phyloP scores from a whole-genome alignment of 148 eudicot genomes.

The Vaccinium darrowii region DNA sequence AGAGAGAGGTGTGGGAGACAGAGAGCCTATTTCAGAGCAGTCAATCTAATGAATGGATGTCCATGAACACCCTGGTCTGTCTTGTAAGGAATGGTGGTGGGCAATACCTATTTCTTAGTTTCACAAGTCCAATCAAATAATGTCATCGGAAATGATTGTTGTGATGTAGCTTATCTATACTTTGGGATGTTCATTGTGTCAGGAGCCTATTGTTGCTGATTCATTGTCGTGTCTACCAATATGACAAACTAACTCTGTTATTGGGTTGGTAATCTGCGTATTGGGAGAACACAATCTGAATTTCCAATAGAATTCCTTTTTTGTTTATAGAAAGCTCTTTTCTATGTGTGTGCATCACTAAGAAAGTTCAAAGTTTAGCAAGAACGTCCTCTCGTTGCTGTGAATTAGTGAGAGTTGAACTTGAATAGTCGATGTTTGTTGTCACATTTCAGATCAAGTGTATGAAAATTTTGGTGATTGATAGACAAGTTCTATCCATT shows the following conservation, averaged over 20 bases:
- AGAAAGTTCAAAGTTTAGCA: not conserved
- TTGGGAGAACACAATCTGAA: too few relatives aligned
- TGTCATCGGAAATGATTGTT: not conserved
- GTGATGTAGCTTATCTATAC: not conserved
- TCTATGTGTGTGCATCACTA: not conserved
- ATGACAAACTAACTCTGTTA: not conserved
- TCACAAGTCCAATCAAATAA: too few relatives aligned
- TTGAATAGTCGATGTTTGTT: too few relatives aligned
- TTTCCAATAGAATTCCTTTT: too few relatives aligned
- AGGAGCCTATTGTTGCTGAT: not conserved
- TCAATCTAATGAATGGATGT: not conserved
- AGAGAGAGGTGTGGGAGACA: not conserved
- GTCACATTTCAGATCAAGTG: too few relatives aligned
- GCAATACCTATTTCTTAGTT: not conserved
- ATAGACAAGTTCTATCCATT: too few relatives aligned
- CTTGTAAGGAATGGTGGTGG: not conserved
- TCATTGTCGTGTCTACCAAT: not conserved
- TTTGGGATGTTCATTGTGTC: not conserved
- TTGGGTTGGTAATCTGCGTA: not conserved
- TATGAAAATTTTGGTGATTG: too few relatives aligned
- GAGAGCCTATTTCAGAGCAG: not conserved
- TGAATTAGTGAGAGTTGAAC: too few relatives aligned
- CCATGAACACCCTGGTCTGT: not conserved
- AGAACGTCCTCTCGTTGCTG: too few relatives aligned
- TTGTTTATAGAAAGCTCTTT: not conserved